Conservation (phyloP, 176 grass and related monocot species). For the Secale cereale region DNA sequence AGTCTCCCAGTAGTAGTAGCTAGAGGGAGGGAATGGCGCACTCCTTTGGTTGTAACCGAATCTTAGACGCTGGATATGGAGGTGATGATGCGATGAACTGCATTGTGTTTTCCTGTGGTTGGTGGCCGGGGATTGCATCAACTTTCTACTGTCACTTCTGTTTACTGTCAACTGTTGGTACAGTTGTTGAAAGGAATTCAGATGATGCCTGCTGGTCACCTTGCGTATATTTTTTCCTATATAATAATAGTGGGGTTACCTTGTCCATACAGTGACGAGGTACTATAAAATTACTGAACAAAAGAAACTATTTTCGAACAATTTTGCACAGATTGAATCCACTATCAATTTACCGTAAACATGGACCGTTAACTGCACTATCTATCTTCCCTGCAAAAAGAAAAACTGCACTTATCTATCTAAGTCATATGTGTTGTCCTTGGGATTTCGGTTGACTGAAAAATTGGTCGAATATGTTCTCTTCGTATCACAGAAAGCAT, state of each 20-base stretch:
- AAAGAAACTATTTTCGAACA: neutral
- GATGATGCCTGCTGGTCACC: neutral
- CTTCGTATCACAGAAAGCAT: too few relatives aligned
- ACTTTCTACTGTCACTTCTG: too few relatives aligned
- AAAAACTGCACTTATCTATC: too few relatives aligned
- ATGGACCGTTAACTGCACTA: too few relatives aligned
- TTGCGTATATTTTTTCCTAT: neutral
- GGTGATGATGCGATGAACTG: slow-evolving; percentile 22
- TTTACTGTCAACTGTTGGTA: neutral
- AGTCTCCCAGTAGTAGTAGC: slow-evolving; percentile 26
- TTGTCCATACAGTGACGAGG: neutral
- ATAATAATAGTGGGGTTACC: neutral
- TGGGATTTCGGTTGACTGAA: neutral
- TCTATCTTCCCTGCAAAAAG: too few relatives aligned
- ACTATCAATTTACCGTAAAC: neutral
- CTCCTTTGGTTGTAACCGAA: neutral
- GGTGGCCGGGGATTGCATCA: neutral
- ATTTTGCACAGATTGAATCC: neutral
- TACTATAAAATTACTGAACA: neutral
- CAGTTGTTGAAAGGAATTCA: neutral
- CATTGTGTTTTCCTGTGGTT: slow-evolving; percentile 1
- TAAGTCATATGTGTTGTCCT: neutral
- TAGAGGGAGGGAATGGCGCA: slow-evolving; percentile 19
- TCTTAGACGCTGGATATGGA: slow-evolving; percentile 1
- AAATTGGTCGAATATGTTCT: too few relatives aligned